These are phyloP conservation scores for Bacterosira constricta DNA, from an alignment of 108 stramenopile species.

Conservation along the genomic window DNA sequence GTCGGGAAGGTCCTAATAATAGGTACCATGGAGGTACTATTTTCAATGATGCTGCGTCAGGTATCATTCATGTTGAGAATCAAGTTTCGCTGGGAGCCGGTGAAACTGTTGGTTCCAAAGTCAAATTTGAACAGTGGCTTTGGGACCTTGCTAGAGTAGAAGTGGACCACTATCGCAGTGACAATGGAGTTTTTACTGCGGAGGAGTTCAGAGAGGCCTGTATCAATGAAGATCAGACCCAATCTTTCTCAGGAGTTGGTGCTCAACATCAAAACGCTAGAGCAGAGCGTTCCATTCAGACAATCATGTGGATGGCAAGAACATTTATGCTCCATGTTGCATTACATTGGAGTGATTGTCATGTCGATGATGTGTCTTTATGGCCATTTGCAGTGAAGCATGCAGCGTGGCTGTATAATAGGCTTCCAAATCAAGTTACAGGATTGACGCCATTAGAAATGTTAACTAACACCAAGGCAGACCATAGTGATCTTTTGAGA, in stretches of 20 bases:
- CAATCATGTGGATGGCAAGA: slow-evolving; percentile 37
- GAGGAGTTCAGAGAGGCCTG: slow-evolving; percentile 12
- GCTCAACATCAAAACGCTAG: slow-evolving; percentile 67
- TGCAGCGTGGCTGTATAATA: slow-evolving; percentile 28
- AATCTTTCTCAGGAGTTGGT: slow-evolving; percentile 49
- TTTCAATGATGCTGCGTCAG: slow-evolving; percentile 43
- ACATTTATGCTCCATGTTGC: slow-evolving; percentile 45
- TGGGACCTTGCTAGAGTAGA: slow-evolving; percentile 3
- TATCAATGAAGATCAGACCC: slow-evolving; percentile 15
- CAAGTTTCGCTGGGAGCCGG: slow-evolving; percentile 19
- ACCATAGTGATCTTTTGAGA: slow-evolving; percentile 21
- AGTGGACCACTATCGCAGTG: slow-evolving; percentile 31
- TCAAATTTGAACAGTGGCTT: slow-evolving; percentile 21
- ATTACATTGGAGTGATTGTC: slow-evolving; percentile 40
- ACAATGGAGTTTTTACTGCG: slow-evolving; percentile 37
- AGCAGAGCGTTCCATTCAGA: slow-evolving; percentile 52
- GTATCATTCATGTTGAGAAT: slow-evolving; percentile 2
- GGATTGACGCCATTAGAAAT: slow-evolving; percentile 30
- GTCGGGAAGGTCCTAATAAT: slow-evolving; percentile 18
- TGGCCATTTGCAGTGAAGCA: slow-evolving; percentile 34
- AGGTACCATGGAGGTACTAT: slow-evolving; percentile 47
- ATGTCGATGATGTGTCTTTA: neutral
- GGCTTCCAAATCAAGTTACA: slow-evolving; percentile 9
- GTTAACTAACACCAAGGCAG: slow-evolving; percentile 5
- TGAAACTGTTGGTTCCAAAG: slow-evolving; percentile 20